Percentiles rank a stretch among this genome's conserved stretches.
Evolutionary conservation across 169 alveolate genomes (phyloP).

Genomic region (Plasmodium vivax): DNA sequence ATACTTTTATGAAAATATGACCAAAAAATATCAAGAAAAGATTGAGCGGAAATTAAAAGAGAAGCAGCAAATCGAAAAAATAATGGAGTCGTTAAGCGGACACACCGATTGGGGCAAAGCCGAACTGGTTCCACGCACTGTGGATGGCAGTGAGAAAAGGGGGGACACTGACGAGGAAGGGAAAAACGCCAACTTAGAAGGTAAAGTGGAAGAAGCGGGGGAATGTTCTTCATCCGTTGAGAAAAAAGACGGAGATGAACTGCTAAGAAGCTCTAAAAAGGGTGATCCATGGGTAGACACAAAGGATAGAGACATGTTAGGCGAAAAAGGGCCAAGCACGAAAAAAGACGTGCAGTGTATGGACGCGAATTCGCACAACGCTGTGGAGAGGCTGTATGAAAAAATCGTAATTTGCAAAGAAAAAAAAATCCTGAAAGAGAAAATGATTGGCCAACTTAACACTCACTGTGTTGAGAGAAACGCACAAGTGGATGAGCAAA

Average conservation of each 20-base stretch:
- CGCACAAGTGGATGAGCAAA: constrained; percentile 34
- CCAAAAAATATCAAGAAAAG: constrained; percentile 30
- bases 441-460: background rate
- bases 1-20: constrained; percentile 50
- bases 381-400: constrained; percentile 30
- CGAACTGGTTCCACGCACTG: background rate
- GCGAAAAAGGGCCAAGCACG: background rate
- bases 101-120: background rate
- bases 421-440: constrained; percentile 10
- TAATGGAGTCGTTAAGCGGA: constrained; percentile 23
- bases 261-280: background rate
- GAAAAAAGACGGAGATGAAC: background rate
- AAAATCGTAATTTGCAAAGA: constrained; percentile 17
- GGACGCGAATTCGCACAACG: background rate
- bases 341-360: background rate
- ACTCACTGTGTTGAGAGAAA: constrained; percentile 16
- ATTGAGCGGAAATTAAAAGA: constrained; percentile 46
- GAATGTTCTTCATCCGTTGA: background rate
- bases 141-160: constrained; percentile 2
- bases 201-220: background rate
- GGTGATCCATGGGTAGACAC: background rate
- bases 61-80: constrained; percentile 42
- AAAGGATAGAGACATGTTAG: background rate
- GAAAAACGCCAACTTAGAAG: background rate
- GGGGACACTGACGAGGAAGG: background rate